phyloP scores from a whole-genome alignment of 306 rosid genomes.

The Castanea crenata region DNA sequence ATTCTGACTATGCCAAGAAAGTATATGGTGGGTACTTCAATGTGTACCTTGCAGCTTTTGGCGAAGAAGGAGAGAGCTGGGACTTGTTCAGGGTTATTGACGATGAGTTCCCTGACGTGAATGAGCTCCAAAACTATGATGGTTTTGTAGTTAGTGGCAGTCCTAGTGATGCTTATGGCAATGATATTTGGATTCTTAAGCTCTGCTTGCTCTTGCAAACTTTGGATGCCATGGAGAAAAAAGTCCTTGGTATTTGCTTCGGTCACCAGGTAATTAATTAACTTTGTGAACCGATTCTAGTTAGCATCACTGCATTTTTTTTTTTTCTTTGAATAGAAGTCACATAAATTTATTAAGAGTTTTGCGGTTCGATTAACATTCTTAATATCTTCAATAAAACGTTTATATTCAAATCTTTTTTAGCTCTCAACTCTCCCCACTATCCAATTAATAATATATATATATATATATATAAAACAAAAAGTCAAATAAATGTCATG shows the following conservation, averaged over 20 bases:
- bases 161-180: slow-evolving; percentile 52
- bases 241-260: slow-evolving; percentile 71
- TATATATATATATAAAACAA: too few species aligned
- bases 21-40: slow-evolving; percentile 60
- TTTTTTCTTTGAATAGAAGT: neutral
- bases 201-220: slow-evolving; percentile 58
- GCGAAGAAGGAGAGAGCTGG: slow-evolving; percentile 64
- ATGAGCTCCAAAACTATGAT: slow-evolving; percentile 45
- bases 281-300: neutral
- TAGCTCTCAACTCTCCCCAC: too few species aligned
- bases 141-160: slow-evolving; percentile 70
- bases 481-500: neutral
- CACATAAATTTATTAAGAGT: too few species aligned
- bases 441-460: too few species aligned
- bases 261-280: slow-evolving; percentile 61
- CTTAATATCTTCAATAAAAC: too few species aligned
- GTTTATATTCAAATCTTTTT: too few species aligned
- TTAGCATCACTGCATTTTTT: neutral
- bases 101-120: slow-evolving; percentile 49
- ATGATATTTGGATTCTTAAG: slow-evolving; percentile 55
- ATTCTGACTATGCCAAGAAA: slow-evolving; percentile 56
- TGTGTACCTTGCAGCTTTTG: slow-evolving; percentile 53
- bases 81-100: slow-evolving; percentile 60
- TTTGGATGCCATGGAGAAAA: slow-evolving; percentile 60
- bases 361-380: rapidly evolving